These are phyloP conservation scores for Xylariaceae sp. DNA, from an alignment of 2,329 filamentous ascomycete genomes.

Conservation along the genomic window DNA sequence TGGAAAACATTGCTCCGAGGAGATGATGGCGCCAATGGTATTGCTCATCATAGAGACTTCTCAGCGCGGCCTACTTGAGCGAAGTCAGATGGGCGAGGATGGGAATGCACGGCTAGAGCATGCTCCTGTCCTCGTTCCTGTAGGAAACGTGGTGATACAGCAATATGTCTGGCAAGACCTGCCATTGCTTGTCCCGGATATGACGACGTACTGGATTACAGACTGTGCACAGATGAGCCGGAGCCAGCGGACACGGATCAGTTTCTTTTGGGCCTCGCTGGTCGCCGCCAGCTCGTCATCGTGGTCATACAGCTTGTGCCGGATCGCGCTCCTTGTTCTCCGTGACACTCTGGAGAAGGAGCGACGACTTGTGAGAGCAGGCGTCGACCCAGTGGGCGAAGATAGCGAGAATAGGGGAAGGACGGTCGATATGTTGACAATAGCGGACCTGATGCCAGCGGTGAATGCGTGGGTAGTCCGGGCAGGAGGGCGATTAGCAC, in stretches of 20 bases:
- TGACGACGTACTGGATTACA: slow-evolving; percentile 19
- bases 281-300: slow-evolving; percentile 16
- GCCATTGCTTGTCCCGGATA: slow-evolving; percentile 19
- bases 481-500: slow-evolving; percentile 17
- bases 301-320: slow-evolving; percentile 19
- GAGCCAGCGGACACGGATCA: slow-evolving; percentile 18
- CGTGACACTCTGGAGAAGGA: slow-evolving; percentile 19
- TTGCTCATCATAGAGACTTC: slow-evolving; percentile 20
- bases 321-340: slow-evolving; percentile 19
- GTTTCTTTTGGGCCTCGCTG: slow-evolving; percentile 18
- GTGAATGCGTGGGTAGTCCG: slow-evolving; percentile 18
- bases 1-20: slow-evolving; percentile 15
- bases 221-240: slow-evolving; percentile 22
- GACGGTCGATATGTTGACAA: slow-evolving; percentile 18
- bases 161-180: slow-evolving; percentile 21
- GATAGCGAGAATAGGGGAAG: slow-evolving; percentile 20
- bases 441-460: slow-evolving; percentile 17
- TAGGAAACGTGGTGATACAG: slow-evolving; percentile 12
- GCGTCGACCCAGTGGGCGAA: slow-evolving; percentile 17
- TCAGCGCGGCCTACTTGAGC: slow-evolving; percentile 15
- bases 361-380: slow-evolving; percentile 15
- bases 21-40: slow-evolving; percentile 14
- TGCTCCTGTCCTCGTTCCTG: slow-evolving; percentile 13
- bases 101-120: slow-evolving; percentile 14
- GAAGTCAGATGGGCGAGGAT: slow-evolving; percentile 8